phyloP scores from a whole-genome alignment of 2,329 filamentous ascomycete species.

The Aspergillus oerlinghausenensis region DNA sequence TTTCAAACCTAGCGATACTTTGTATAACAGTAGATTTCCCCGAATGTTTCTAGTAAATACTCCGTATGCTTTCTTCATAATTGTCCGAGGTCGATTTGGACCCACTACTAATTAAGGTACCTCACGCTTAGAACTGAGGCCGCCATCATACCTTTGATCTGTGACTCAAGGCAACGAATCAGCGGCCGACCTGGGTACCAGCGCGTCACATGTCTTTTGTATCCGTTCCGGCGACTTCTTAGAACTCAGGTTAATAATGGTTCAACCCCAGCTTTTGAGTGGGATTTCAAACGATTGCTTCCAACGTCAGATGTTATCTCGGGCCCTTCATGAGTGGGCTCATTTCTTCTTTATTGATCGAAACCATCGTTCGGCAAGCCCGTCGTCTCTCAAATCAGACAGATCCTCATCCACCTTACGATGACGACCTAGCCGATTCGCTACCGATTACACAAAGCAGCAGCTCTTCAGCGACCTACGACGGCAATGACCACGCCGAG shows the following conservation, averaged over 20 bases:
- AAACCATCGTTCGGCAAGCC: conserved; percentile 41
- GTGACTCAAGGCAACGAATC: conserved; percentile 15
- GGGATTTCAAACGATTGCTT: conserved; percentile 1
- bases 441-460: conserved; percentile 19
- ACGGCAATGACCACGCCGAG: conserved; percentile 9
- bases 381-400: conserved; percentile 33
- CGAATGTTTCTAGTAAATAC: background rate
- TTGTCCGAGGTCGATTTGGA: no score
- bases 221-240: conserved; percentile 9
- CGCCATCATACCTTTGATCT: background rate
- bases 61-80: background rate
- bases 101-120: no score
- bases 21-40: background rate
- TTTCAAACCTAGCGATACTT: background rate
- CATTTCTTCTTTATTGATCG: conserved; percentile 40
- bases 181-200: conserved; percentile 1
- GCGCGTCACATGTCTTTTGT: conserved; percentile 13
- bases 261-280: background rate
- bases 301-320: conserved; percentile 12
- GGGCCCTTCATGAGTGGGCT: conserved; percentile 42
- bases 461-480: conserved; percentile 14
- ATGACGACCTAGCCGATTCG: conserved; percentile 19
- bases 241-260: background rate
- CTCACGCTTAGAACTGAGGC: background rate
- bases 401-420: conserved; percentile 17